Percentiles rank a stretch among this genome's conserved stretches.
Conservation (phyloP, 2,329 filamentous ascomycete genomes). For the Colletotrichum musae region DNA sequence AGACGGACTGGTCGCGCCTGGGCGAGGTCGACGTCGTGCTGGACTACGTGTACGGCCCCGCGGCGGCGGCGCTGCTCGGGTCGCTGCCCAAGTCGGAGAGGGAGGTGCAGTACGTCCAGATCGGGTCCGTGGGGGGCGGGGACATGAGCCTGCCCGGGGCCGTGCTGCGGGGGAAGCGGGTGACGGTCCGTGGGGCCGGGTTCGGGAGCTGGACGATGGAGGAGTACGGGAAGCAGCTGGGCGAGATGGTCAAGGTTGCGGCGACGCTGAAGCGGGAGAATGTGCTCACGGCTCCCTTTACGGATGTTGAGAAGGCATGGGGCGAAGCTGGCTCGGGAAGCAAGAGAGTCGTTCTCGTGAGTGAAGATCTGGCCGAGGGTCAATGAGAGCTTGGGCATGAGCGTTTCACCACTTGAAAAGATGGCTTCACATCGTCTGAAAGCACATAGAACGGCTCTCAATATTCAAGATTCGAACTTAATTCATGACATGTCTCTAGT, state of each 20-base stretch:
- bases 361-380: slow-evolving; percentile 39
- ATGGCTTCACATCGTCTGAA: no score
- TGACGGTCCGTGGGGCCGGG: slow-evolving; percentile 63
- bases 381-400: neutral
- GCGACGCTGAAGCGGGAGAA: slow-evolving; percentile 43
- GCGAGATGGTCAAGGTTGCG: slow-evolving; percentile 47
- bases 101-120: slow-evolving; percentile 67
- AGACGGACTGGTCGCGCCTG: slow-evolving; percentile 62
- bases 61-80: slow-evolving; percentile 57
- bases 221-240: slow-evolving; percentile 44
- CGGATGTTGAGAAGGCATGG: slow-evolving; percentile 48
- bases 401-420: no score
- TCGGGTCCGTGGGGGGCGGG: slow-evolving; percentile 61
- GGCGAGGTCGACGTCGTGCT: slow-evolving; percentile 67
- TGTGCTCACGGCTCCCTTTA: slow-evolving; percentile 43
- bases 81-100: slow-evolving; percentile 54
- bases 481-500: no score
- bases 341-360: slow-evolving; percentile 49
- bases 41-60: slow-evolving; percentile 70
- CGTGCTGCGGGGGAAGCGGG: slow-evolving; percentile 62
- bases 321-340: slow-evolving; percentile 30
- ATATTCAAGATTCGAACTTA: no score
- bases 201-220: slow-evolving; percentile 58
- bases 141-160: slow-evolving; percentile 57
- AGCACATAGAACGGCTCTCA: no score